Evolutionary conservation across 2,329 filamentous ascomycete species (phyloP), one percentile per base, ranked within the genome.

Genomic region (Aspergillus eucalypticola): DNA sequence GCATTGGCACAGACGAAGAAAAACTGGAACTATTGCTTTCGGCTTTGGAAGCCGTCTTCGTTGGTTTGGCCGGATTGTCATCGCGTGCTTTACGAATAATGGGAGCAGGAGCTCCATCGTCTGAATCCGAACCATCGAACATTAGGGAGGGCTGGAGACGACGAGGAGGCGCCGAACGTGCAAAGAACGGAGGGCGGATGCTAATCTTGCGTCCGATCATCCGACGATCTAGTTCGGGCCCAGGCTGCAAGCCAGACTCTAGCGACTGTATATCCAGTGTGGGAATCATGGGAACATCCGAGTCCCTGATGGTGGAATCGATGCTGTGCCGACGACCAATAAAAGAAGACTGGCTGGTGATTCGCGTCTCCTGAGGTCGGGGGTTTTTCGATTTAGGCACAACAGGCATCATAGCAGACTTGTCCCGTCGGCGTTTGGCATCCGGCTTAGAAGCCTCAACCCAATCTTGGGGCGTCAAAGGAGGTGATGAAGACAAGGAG

Each of bases 391-490:
- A 60, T 25, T 64, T 21, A 17, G 58, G 59, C 1, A 58, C 62
- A 51, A n/a, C 49, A 55, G 27, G 61, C 50, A 17, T 60, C 53
- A 56, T 51, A 32, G 42, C 52, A 35, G 62, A 15, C 21, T 23
- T 54, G 17, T 63, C 61, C 29, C 67, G 71, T 15, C 62, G 57
- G 32, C 63, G 61, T 11, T 64, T 66, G 29, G 64, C 65, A 6
- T 56, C 62, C 44, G 72, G 61, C 58, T 72, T 71, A 21, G 75
- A 76, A 21, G 77, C 77, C 38, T 77, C 76, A 38, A 79, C 58
- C 77, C 77, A 79, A 53, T 79, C 77, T 53, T 77, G 70, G 5
- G 76, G 75, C 3, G 75, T 76, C n/a, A 78, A 62, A 3, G 72
- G 73, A 4, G 71, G 69, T 1, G 74, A 75, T 2, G 69, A 66